Conservation (phyloP, 371 early-diverging fungal species). For the Saksenaea vasiformis region DNA sequence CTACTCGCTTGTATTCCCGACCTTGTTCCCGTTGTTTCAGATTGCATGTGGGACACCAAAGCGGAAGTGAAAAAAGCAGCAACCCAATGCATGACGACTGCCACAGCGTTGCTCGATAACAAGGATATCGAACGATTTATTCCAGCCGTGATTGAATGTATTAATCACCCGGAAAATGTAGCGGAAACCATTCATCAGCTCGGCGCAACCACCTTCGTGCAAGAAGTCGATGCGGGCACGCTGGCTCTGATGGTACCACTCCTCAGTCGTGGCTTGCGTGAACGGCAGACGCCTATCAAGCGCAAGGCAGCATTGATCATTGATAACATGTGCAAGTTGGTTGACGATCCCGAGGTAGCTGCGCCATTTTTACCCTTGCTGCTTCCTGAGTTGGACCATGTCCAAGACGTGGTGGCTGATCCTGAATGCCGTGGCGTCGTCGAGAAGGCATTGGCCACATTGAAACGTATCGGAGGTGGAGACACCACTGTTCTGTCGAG, state of each 20-base stretch:
- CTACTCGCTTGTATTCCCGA: constrained; percentile 64
- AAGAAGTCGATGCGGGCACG: constrained; percentile 75
- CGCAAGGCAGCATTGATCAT: constrained; percentile 83
- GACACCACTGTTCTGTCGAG: constrained; percentile 32
- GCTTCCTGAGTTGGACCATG: constrained; percentile 73
- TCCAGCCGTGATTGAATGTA: constrained; percentile 60
- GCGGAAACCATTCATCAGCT: constrained; percentile 64
- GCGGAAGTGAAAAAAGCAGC: constrained; percentile 56
- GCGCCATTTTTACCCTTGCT: constrained; percentile 79
- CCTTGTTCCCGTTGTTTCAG: constrained; percentile 70
- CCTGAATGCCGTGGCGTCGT: constrained; percentile 76
- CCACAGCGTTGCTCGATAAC: constrained; percentile 56
- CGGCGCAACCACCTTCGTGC: constrained; percentile 72
- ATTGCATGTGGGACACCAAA: constrained; percentile 75
- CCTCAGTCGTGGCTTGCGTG: constrained; percentile 69
- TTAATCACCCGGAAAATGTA: constrained; percentile 64
- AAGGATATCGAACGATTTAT: constrained; percentile 65
- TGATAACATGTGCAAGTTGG: constrained; percentile 84
- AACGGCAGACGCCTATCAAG: constrained; percentile 60
- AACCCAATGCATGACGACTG: constrained; percentile 47
- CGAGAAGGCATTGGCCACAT: constrained; percentile 47
- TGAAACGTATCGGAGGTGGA: constrained; percentile 35
- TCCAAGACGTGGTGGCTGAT: constrained; percentile 74
- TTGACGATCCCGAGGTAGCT: constrained; percentile 75
- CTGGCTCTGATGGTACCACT: constrained; percentile 81